Base-by-base conservation (phyloP, 2,329 filamentous ascomycete genomes). In the Ophiostoma quercus region DNA sequence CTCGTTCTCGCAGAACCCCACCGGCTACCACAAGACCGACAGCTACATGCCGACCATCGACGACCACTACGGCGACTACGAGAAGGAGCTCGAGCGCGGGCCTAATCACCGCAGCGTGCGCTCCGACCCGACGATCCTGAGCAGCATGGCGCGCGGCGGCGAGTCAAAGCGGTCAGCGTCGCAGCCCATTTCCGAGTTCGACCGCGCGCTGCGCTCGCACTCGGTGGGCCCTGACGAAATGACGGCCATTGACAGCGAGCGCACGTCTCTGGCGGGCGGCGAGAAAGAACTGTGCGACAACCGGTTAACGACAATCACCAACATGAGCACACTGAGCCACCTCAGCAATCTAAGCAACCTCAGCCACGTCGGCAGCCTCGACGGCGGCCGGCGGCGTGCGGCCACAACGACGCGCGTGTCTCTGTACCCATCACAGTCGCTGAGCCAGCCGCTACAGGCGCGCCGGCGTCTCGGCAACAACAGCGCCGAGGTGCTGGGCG, bases 141-240 rank as follows among this genome's bases (percentile, higher is more conserved):
- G 72, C 72, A 72, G 72, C 72, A 60, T 79, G 76, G 66, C 79
- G 78, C 68, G 74, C 39, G 65, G 66, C 71, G 82, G 66, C 71
- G 82, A 82, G 72, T 78, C 81, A 22, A 85, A 87, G 74, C 84
- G 86, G 69, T 86, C 87, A 8, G 81, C 82, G 4, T 88, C 87
- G 5, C 74, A 88, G 41, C 87, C 87, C 9, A 82, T 88, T 67
- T 86, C 83, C 65, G 87, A 89, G 74, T 87, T 84, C 72, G 85
- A 87, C 72, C 82, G 84, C 62, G 87, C 87, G 1, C 76, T 89
- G 51, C 82, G 86, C 63, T 89, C 87, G 14, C 87, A 89, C 75
- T 88, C 87, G 1, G 79, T 88, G 57, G 84, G 85, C 1, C 83
- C 83, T 1, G 82, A 85, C 51, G 84, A 87, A 73, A 83, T 84